Percentiles rank a stretch among this genome's conserved stretches.
These are phyloP conservation scores for Curvularia sp. DNA, from an alignment of 2,329 filamentous ascomycete species.

Conservation along the genomic window DNA sequence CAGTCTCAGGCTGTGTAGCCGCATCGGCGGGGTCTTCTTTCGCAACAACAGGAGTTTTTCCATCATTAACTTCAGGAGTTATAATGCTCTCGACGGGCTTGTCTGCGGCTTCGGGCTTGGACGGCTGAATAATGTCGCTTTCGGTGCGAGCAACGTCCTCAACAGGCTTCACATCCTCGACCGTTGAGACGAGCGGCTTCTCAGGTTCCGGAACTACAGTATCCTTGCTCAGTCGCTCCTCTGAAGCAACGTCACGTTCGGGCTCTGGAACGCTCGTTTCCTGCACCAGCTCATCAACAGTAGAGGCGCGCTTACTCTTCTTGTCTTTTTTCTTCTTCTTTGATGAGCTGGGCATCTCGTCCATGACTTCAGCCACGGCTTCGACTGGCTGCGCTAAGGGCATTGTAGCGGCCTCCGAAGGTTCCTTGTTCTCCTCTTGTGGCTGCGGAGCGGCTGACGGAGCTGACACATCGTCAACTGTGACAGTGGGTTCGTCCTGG, in stretches of 20 bases:
- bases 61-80: neutral
- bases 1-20: neutral
- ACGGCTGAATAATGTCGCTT: neutral
- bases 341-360: slow-evolving; percentile 14
- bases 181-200: neutral
- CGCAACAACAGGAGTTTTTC: neutral
- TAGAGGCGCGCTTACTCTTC: slow-evolving; percentile 31
- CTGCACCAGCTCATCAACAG: slow-evolving; percentile 21
- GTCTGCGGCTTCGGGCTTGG: neutral
- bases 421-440: neutral
- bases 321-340: slow-evolving; percentile 39
- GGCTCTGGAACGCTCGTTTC: slow-evolving; percentile 12
- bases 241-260: neutral
- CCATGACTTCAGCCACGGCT: slow-evolving; percentile 10
- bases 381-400: slow-evolving; percentile 2
- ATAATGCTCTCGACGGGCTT: neutral
- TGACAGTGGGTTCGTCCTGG: slow-evolving; percentile 7
- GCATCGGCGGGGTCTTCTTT: neutral
- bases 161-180: neutral
- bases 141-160: neutral
- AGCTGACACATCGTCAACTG: neutral
- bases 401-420: neutral
- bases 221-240: slow-evolving; percentile 6
- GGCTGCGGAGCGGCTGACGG: neutral
- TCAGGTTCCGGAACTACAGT: slow-evolving; percentile 1